Evolutionary conservation across 768 basidiomycete genomes (phyloP).

Genomic region (Auriscalpium microsporum): DNA sequence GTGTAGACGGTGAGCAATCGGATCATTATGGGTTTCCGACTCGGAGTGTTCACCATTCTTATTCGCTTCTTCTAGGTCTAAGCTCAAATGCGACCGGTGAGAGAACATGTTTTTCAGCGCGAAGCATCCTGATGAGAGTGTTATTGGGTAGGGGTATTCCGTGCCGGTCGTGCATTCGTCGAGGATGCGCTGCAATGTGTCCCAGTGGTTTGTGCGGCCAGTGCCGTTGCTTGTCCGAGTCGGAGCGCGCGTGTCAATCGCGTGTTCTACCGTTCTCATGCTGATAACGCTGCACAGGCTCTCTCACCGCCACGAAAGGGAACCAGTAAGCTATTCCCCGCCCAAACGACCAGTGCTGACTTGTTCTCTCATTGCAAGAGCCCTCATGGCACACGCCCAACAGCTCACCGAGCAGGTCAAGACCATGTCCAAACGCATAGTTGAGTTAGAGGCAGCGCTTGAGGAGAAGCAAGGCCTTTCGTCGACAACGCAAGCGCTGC

Average conservation of each 20-base stretch:
- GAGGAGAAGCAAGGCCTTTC: conserved; percentile 16
- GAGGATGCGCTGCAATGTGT: conserved; percentile 45
- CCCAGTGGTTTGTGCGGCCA: conserved; percentile 32
- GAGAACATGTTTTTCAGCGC: conserved; percentile 9
- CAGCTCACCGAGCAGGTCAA: conserved; percentile 40
- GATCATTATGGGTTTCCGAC: background rate
- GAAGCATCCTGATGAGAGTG: background rate
- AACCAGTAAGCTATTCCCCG: conserved; percentile 34
- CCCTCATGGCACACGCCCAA: conserved; percentile 39
- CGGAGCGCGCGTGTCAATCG: too few species aligned
- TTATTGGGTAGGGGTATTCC: conserved; percentile 33
- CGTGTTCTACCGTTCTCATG: background rate
- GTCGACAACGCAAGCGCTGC: background rate
- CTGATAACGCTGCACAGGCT: conserved; percentile 23
- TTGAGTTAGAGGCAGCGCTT: conserved; percentile 38
- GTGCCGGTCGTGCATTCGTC: conserved; percentile 46
- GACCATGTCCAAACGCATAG: conserved; percentile 31
- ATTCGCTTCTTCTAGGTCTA: conserved; percentile 31
- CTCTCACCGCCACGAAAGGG: conserved; percentile 45
- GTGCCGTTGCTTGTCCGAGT: background rate
- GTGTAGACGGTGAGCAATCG: conserved; percentile 35
- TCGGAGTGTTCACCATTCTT: background rate
- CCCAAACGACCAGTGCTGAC: conserved; percentile 5
- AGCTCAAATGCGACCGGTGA: conserved; percentile 46
- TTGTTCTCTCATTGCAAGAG: background rate